Percentiles rank a stretch among this genome's conserved stretches.
Conservation (phyloP, 1,139 yeast genomes). For the Pichia sp. region DNA sequence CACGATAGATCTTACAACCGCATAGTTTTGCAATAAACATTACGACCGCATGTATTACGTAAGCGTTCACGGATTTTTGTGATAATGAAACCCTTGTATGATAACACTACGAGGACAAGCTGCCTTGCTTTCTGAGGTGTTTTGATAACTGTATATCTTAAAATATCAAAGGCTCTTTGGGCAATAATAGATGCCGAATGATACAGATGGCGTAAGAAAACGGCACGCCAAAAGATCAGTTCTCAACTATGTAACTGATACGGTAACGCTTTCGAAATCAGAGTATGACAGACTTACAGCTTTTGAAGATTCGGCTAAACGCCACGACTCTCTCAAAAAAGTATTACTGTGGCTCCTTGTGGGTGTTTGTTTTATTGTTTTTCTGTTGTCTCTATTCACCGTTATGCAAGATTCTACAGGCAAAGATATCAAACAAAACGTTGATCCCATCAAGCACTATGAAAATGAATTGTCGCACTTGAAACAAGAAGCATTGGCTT, state of each 20-base stretch:
- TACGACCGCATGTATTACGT: too few relatives aligned
- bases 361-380: neutral
- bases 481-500: neutral
- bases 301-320: neutral
- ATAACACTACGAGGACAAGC: too few relatives aligned
- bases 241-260: neutral
- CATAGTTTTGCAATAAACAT: too few relatives aligned
- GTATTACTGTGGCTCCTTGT: neutral
- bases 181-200: neutral
- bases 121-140: too few relatives aligned
- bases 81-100: too few relatives aligned
- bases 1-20: too few relatives aligned
- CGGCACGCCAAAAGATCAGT: neutral
- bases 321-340: neutral
- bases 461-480: neutral
- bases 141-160: too few relatives aligned
- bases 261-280: neutral
- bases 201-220: neutral
- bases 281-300: constrained; percentile 6
- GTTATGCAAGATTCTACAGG: neutral
- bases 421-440: neutral
- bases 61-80: too few relatives aligned
- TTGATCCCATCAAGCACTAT: neutral
- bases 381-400: neutral
- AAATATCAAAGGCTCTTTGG: too few relatives aligned